Percentiles rank a stretch among this genome's conserved stretches.
Evolutionary conservation across 1,139 yeast genomes (phyloP).

Genomic region (Pichia sp.): DNA sequence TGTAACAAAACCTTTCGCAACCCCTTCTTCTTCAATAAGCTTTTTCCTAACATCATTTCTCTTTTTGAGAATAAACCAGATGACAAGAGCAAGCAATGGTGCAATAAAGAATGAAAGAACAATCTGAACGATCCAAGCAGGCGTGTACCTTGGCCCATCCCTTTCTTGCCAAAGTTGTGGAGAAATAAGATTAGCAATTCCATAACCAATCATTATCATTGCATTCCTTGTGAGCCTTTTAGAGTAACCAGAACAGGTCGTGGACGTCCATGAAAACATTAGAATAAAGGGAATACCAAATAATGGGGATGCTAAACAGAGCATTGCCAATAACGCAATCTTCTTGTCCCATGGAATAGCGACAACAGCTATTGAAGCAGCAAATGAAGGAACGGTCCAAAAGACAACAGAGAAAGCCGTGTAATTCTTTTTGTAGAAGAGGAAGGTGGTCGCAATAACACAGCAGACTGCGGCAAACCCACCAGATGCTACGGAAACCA

Average conservation of each 20-base stretch:
- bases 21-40: slow-evolving; percentile 11
- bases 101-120: slow-evolving; percentile 38
- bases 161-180: slow-evolving; percentile 38
- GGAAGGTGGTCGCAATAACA: slow-evolving; percentile 18
- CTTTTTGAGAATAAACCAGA: slow-evolving; percentile 32
- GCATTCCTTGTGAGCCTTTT: slow-evolving; percentile 36
- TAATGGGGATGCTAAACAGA: slow-evolving; percentile 33
- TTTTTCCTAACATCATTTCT: slow-evolving; percentile 33
- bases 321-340: slow-evolving; percentile 37
- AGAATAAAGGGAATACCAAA: slow-evolving; percentile 38
- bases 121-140: slow-evolving; percentile 51
- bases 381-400: slow-evolving; percentile 37
- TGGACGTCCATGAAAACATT: slow-evolving; percentile 33
- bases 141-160: slow-evolving; percentile 36
- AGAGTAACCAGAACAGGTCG: slow-evolving; percentile 35
- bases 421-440: slow-evolving; percentile 20
- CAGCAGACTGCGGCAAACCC: slow-evolving; percentile 20
- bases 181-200: slow-evolving; percentile 37
- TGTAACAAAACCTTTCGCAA: slow-evolving; percentile 21
- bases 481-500: slow-evolving; percentile 37
- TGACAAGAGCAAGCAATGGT: slow-evolving; percentile 32
- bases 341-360: slow-evolving; percentile 35
- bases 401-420: slow-evolving; percentile 33
- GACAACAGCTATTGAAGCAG: slow-evolving; percentile 39
- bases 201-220: slow-evolving; percentile 33